Base-by-base conservation (phyloP, 805 yeast genomes). In the Metschnikowia colocasiae region DNA sequence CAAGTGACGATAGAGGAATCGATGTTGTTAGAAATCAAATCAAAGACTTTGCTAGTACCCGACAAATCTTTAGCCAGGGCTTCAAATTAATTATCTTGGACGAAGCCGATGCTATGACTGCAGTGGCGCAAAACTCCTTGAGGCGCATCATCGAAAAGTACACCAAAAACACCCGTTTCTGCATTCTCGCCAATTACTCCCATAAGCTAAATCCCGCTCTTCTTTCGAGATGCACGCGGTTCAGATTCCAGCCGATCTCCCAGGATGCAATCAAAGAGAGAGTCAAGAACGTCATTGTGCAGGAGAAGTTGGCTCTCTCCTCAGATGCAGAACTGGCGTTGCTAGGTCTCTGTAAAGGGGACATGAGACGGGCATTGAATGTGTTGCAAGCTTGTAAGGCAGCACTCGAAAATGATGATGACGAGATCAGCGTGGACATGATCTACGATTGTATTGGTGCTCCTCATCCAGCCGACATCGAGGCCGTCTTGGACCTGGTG, bases 21-120 rank as follows among this genome's bases (percentile, higher is more conserved):
- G 96, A 89, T 58, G 97, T 94, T 38, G 98, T 94, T n/a, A 79
- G 99, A 54, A 94, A 94, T 59, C 97, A 90, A 67, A 90, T 94
- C 72, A 94, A 94, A 74, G 90, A 85, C 57, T 94, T 94, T 71
- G 99, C 99, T 9, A 82, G 92, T 26, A 94, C 99, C 1, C 82
- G 89, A 75, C 99, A 94, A 64, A 92, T 94, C 45, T 94, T 92
- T 67, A 75, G 82, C 50, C 75, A 78, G 46, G 95, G 94, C 12
- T 90, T 90, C 75, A 92, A 92, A 61, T 71, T 92, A 57, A 85
- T 92, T 49, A 87, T 92, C n/a, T 71, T 92, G 50, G 98, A 92
- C 69, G 98, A 92, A 69, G 97, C 97, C 0, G 97, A 87, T 66
- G 88, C 94, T n/a, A 86, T 87, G 95, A 85, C 94, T 1, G 81